Conservation (phyloP, 768 basidiomycete genomes). For the Lentinula aciculospora region DNA sequence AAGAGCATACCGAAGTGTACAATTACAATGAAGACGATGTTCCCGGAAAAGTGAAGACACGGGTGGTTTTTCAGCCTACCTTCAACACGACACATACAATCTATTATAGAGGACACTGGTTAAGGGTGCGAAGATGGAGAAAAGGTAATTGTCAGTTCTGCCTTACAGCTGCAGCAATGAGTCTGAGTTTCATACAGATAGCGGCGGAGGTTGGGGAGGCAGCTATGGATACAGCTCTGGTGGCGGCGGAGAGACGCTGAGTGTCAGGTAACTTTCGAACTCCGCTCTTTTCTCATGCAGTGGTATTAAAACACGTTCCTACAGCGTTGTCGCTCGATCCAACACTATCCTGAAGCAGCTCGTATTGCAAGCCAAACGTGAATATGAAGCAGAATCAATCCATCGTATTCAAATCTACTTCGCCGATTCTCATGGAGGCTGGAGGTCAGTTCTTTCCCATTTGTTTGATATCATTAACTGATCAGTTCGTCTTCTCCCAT, state of each 20-base stretch:
- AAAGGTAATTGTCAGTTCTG: slow-evolving; percentile 66
- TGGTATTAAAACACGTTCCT: neutral
- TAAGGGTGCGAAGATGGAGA: slow-evolving; percentile 65
- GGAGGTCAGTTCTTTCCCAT: slow-evolving; percentile 61
- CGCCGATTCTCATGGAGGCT: slow-evolving; percentile 81
- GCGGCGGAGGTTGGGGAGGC: neutral
- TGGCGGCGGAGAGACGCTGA: slow-evolving; percentile 68
- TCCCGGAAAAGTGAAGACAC: slow-evolving; percentile 65
- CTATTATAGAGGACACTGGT: slow-evolving; percentile 81
- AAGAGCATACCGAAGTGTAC: slow-evolving; percentile 9
- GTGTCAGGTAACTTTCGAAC: slow-evolving; percentile 52
- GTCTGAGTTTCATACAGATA: neutral
- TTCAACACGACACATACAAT: slow-evolving; percentile 87
- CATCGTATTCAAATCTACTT: slow-evolving; percentile 89
- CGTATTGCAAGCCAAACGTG: slow-evolving; percentile 83
- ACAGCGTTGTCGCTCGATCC: slow-evolving; percentile 75
- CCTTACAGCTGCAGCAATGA: too few relatives aligned
- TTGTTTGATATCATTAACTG: slow-evolving; percentile 33
- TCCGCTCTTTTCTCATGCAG: neutral
- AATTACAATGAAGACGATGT: slow-evolving; percentile 42
- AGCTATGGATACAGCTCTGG: slow-evolving; percentile 16
- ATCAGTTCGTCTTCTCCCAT: neutral
- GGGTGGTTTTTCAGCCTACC: slow-evolving; percentile 85
- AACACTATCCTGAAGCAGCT: slow-evolving; percentile 86
- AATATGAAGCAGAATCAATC: slow-evolving; percentile 83